Percentiles rank a stretch among this genome's conserved stretches.
phyloP scores from a whole-genome alignment of 2,329 filamentous ascomycete genomes.

The Biscogniauxia sp. region DNA sequence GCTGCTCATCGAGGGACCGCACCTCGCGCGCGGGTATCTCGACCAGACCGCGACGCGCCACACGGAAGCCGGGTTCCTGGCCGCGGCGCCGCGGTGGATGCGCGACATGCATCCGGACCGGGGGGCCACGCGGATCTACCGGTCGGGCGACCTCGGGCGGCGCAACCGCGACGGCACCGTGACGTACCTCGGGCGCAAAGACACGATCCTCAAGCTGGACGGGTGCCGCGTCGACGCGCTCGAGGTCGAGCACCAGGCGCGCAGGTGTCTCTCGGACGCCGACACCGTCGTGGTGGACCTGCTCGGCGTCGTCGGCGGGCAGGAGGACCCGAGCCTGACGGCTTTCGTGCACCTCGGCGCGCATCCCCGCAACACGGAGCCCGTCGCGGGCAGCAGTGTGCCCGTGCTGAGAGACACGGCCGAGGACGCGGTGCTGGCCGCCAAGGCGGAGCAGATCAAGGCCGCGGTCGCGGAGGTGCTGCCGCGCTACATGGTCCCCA shows the following conservation, averaged over 20 bases:
- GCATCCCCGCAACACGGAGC: conserved; percentile 10
- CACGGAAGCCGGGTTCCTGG: conserved; percentile 15
- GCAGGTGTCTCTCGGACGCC: conserved; percentile 16
- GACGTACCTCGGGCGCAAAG: conserved; percentile 15
- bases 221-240: conserved; percentile 18
- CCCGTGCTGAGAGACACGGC: conserved; percentile 14
- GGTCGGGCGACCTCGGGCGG: conserved; percentile 15
- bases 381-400: neutral
- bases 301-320: conserved; percentile 14
- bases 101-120: conserved; percentile 9
- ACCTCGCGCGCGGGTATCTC: conserved; percentile 14
- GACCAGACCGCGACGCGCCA: conserved; percentile 13
- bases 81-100: conserved; percentile 9
- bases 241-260: conserved; percentile 17
- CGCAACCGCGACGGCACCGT: conserved; percentile 14
- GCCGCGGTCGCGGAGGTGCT: conserved; percentile 13
- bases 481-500: conserved; percentile 19
- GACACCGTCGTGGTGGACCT: conserved; percentile 17
- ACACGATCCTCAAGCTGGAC: conserved; percentile 18
- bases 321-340: conserved; percentile 17
- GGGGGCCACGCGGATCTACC: conserved; percentile 11
- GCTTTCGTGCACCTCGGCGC: conserved; percentile 17
- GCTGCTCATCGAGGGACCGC: conserved; percentile 13
- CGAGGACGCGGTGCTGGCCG: conserved; percentile 6
- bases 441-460: conserved; percentile 14